phyloP scores from a whole-genome alignment of 2,329 filamentous ascomycete genomes.

The Ophiocordyceps camponoti-leonardi region DNA sequence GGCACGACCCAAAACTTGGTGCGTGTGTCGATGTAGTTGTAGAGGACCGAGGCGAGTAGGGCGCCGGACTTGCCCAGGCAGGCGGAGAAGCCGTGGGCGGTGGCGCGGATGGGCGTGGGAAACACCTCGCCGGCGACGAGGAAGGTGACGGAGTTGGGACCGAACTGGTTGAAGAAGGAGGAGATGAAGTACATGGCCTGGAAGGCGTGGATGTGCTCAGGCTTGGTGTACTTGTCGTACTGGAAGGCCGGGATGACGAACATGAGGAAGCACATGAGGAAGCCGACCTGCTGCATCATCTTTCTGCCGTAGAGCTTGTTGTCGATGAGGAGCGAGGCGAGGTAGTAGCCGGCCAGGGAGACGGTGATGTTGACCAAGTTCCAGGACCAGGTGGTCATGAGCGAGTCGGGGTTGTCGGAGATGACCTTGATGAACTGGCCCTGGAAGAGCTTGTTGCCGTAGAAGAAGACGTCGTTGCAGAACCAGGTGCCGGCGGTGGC shows the following conservation, averaged over 20 bases:
- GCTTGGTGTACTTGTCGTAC: slow-evolving; percentile 64
- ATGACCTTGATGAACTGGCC: slow-evolving; percentile 76
- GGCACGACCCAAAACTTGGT: slow-evolving; percentile 84
- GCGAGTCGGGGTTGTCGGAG: slow-evolving; percentile 46
- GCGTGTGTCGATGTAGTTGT: slow-evolving; percentile 82
- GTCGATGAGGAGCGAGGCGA: slow-evolving; percentile 77
- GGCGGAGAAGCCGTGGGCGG: slow-evolving; percentile 88
- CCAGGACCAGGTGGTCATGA: slow-evolving; percentile 83
- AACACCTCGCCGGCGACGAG: slow-evolving; percentile 92
- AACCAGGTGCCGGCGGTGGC: slow-evolving; percentile 87
- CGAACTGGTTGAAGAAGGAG: slow-evolving; percentile 98
- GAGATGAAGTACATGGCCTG: slow-evolving; percentile 97
- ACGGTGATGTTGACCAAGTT: slow-evolving; percentile 84
- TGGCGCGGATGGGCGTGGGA: slow-evolving; percentile 82
- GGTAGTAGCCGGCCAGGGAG: slow-evolving; percentile 74
- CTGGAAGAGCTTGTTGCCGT: slow-evolving; percentile 97
- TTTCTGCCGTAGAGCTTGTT: slow-evolving; percentile 95
- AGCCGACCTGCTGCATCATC: slow-evolving; percentile 90
- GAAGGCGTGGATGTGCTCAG: slow-evolving; percentile 65
- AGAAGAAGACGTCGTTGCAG: slow-evolving; percentile 96
- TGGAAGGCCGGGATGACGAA: slow-evolving; percentile 85
- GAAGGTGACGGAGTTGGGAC: slow-evolving; percentile 93
- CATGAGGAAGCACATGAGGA: slow-evolving; percentile 82
- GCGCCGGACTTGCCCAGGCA: slow-evolving; percentile 81
- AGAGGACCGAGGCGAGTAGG: slow-evolving; percentile 70